Evolutionary conservation across 352 stramenopile species (phyloP).

Genomic region (Phytophthora aleatoria): DNA sequence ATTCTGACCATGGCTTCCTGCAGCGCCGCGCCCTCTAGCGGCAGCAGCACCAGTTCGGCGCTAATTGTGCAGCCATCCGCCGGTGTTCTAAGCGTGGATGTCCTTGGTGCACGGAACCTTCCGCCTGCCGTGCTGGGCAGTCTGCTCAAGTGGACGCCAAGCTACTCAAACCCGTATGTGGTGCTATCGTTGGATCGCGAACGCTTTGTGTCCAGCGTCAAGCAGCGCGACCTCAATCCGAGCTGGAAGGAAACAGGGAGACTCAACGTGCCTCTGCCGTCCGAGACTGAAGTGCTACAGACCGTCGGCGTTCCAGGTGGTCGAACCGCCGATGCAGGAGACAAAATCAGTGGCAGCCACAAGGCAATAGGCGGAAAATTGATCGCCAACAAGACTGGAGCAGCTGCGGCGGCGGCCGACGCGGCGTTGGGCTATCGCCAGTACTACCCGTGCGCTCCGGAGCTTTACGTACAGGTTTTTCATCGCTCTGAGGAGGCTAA

Average conservation of each 20-base stretch:
- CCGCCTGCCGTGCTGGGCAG: constrained; percentile 63
- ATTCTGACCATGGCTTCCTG: constrained; percentile 45
- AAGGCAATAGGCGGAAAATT: constrained; percentile 16
- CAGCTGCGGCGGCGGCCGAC: constrained; percentile 17
- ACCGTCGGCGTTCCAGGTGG: constrained; percentile 37
- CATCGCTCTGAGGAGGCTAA: constrained; percentile 44
- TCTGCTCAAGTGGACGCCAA: constrained; percentile 71
- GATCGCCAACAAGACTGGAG: constrained; percentile 25
- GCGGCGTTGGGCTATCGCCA: constrained; percentile 35
- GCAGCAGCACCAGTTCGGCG: constrained; percentile 9
- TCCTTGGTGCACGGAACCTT: constrained; percentile 62
- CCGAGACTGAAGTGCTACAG: constrained; percentile 61
- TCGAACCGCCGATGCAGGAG: constrained; percentile 18
- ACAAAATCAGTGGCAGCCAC: constrained; percentile 13
- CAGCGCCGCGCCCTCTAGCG: constrained; percentile 17
- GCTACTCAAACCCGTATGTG: constrained; percentile 70
- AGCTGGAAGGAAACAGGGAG: constrained; percentile 67
- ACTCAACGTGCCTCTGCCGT: constrained; percentile 58
- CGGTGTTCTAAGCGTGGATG: constrained; percentile 60
- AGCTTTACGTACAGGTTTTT: constrained; percentile 67
- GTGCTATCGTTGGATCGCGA: constrained; percentile 60
- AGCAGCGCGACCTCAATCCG: constrained; percentile 58
- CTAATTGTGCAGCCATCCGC: constrained; percentile 20
- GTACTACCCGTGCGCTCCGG: constrained; percentile 61
- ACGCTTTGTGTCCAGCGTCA: constrained; percentile 56